Evolutionary conservation across 2,329 filamentous ascomycete species (phyloP).

Genomic region (Daldinia sp.): DNA sequence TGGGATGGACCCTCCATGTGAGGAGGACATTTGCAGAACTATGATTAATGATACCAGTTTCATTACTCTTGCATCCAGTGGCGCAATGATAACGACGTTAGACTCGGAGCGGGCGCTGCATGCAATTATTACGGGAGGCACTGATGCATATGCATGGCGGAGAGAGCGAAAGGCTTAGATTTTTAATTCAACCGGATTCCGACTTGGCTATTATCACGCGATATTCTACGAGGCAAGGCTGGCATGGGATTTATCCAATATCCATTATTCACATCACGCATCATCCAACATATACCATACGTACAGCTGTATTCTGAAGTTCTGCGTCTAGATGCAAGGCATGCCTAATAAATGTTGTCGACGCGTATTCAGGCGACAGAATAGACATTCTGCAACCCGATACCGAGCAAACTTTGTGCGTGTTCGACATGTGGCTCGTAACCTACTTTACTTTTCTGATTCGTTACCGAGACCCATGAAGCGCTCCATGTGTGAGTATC

Average conservation of each 20-base stretch:
- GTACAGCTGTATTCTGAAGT: not conserved
- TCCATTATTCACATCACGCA: not conserved
- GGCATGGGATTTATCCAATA: not conserved
- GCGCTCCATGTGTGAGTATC: constrained; percentile 15
- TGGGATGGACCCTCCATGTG: constrained; percentile 77
- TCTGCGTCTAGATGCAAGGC: not conserved
- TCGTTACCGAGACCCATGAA: constrained; percentile 7
- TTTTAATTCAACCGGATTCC: constrained; percentile 15
- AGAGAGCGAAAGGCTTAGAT: constrained; percentile 21
- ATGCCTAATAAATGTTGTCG: not conserved
- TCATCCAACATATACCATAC: constrained; percentile 2
- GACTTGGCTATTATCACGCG: not conserved
- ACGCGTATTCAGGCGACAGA: not conserved
- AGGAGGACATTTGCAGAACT: constrained; percentile 31
- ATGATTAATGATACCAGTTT: constrained; percentile 21
- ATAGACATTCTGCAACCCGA: not conserved
- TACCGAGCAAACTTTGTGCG: constrained; percentile 17
- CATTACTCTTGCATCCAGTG: constrained; percentile 29
- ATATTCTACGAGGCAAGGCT: not conserved
- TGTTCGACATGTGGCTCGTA: constrained; percentile 1
- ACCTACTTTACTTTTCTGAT: constrained; percentile 9
- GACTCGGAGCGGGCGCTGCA: constrained; percentile 17
- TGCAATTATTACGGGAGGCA: constrained; percentile 22
- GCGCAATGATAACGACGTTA: constrained; percentile 19
- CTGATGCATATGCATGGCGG: constrained; percentile 30